phyloP scores from a whole-genome alignment of 768 basidiomycete species.

The Clitopilus hobsonii region DNA sequence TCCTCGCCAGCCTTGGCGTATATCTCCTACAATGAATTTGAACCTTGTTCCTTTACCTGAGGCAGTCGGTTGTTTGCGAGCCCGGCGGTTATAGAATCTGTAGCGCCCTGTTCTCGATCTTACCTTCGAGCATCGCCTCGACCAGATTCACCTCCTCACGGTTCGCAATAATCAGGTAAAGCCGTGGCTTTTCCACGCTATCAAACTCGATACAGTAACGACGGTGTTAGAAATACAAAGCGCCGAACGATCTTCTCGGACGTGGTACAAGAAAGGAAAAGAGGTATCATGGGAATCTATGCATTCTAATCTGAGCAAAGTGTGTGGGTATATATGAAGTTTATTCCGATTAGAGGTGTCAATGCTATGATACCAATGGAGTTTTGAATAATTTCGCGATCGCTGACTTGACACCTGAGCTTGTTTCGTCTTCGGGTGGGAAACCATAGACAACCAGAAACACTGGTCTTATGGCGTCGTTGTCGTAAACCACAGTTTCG shows the following conservation, averaged over 20 bases:
- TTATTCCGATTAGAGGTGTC: slow-evolving; percentile 7
- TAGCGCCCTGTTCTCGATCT: neutral
- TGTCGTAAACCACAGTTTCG: slow-evolving; percentile 63
- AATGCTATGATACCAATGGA: slow-evolving; percentile 33
- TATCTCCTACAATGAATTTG: no score
- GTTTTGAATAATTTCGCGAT: slow-evolving; percentile 40
- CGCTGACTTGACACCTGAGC: slow-evolving; percentile 21
- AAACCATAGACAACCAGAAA: slow-evolving; percentile 61
- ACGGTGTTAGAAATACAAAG: no score
- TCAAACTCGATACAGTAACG: no score
- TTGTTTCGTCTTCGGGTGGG: slow-evolving; percentile 16
- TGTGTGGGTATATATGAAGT: no score
- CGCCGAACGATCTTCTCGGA: no score
- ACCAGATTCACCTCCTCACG: no score
- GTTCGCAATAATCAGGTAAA: no score
- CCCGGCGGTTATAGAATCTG: neutral
- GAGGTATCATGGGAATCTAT: neutral
- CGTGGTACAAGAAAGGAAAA: no score
- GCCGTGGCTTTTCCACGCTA: no score
- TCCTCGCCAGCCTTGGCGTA: no score
- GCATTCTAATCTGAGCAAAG: no score
- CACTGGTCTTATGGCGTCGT: slow-evolving; percentile 64
- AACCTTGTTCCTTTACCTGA: neutral
- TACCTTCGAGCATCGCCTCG: no score
- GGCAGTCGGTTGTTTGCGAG: neutral